Base-by-base conservation (phyloP, 768 basidiomycete genomes). In the Lyophyllum atratum region DNA sequence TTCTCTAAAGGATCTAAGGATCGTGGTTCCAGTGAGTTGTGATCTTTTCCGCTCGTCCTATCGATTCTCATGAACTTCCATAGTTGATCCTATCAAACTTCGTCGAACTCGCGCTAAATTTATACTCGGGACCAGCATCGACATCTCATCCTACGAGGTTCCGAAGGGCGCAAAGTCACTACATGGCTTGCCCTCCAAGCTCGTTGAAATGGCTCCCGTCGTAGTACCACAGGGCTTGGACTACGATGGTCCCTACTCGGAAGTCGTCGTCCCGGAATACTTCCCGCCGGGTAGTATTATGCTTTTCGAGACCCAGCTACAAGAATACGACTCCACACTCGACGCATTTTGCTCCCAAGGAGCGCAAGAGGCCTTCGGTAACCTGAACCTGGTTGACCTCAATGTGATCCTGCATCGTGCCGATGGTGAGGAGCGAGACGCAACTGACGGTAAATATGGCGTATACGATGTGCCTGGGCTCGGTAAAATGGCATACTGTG, bases 271-370 rank as follows among this genome's bases (percentile, higher is more conserved):
- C 1, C 97, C 97, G 0, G 88, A 94, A 34, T 76, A 79, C 64
- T 99, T 98, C 74, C 95, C 95, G n/a, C 95, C 96, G 0, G 96
- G 96, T 10, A 93, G 92, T 58, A 85, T 98, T 66, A 87, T 98
- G 89, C 64, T 99, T 19, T 98, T 98, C 66, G 85, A 88, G 67
- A 97, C 95, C 0, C 86, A 90, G 61, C 79, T 92, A 49, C 83
- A 92, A 63, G 86, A 87, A 22, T 73, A 90, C 54, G 90, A 93
- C 56, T 59, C 80, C 2, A 72, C 80, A 0, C 79, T 98, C 2
- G 96, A 97, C 59, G 68, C 69, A 2, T 85, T 90, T 64, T 96
- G 93, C 70, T 74, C 79, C 6, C 78, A 83, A 11, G 88, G 84
- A 7, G 91, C 86, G 0, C 83, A 86, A 17, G 84, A 84, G 42